phyloP scores from a whole-genome alignment of 345 rosid species.

The Laguncularia racemosa region DNA sequence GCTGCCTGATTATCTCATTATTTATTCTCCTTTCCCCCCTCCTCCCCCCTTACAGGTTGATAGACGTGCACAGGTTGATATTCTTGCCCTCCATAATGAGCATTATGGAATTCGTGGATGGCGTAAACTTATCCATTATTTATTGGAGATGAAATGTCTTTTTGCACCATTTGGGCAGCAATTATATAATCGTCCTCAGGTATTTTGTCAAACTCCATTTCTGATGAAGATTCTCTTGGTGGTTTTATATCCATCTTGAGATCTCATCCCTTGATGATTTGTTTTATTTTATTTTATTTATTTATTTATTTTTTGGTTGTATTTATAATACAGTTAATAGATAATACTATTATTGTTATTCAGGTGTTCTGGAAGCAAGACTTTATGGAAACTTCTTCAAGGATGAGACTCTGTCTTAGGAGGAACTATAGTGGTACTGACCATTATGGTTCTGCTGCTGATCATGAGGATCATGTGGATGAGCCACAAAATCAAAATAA shows the following conservation, averaged over 20 bases:
- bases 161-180: slow-evolving; percentile 66
- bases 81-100: slow-evolving; percentile 44
- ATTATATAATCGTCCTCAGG: slow-evolving; percentile 54
- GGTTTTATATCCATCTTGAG: neutral
- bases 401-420: slow-evolving; percentile 90
- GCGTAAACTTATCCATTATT: slow-evolving; percentile 86
- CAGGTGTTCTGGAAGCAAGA: slow-evolving; percentile 98
- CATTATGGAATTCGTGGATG: slow-evolving; percentile 71
- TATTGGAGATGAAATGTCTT: slow-evolving; percentile 78
- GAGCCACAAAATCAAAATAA: slow-evolving; percentile 32
- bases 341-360: slow-evolving; percentile 10
- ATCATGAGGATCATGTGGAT: slow-evolving; percentile 58
- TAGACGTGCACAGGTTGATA: slow-evolving; percentile 80
- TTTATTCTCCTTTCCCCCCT: slow-evolving; percentile 10
- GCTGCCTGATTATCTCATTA: slow-evolving; percentile 7
- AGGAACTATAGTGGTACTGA: slow-evolving; percentile 73
- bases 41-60: slow-evolving; percentile 93
- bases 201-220: slow-evolving; percentile 23
- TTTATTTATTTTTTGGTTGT: slow-evolving; percentile 2
- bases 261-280: slow-evolving; percentile 1
- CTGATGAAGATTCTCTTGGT: neutral
- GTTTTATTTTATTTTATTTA: no score
- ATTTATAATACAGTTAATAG: slow-evolving; percentile 4
- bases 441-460: slow-evolving; percentile 94
- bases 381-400: slow-evolving; percentile 85